A percentile compares a stretch with the other conserved stretches of the same genome.
These are phyloP conservation scores for Xylaria arbuscula DNA, from an alignment of 2,329 filamentous ascomycete species.

Conservation along the genomic window DNA sequence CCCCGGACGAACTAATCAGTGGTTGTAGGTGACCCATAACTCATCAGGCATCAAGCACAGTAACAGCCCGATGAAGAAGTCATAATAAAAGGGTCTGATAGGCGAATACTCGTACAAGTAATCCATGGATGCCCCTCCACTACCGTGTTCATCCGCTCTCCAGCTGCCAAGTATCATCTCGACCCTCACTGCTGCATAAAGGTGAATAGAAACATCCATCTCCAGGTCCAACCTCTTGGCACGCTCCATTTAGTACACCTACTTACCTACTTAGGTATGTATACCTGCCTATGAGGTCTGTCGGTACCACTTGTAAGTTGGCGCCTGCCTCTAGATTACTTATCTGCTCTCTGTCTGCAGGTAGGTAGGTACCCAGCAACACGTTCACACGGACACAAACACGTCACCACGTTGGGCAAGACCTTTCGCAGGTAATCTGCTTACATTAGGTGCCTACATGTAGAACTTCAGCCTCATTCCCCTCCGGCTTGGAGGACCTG, in stretches of 20 bases:
- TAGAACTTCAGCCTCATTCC: constrained; percentile 25
- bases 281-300: neutral
- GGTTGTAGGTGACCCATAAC: neutral
- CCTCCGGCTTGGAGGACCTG: neutral
- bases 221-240: neutral
- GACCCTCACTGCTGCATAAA: neutral
- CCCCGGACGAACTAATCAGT: too few relatives aligned
- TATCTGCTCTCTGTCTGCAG: too few relatives aligned
- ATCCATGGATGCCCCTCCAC: too few relatives aligned
- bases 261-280: too few relatives aligned
- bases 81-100: too few relatives aligned
- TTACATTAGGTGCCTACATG: constrained; percentile 9
- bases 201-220: neutral
- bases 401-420: neutral
- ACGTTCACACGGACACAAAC: neutral
- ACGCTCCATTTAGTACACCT: neutral
- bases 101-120: too few relatives aligned
- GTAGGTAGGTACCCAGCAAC: neutral
- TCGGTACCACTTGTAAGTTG: neutral
- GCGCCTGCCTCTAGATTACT: too few relatives aligned
- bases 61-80: too few relatives aligned
- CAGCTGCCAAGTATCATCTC: neutral
- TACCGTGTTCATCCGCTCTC: neutral
- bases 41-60: neutral
- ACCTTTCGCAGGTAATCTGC: neutral